Percentiles rank a stretch among this genome's conserved stretches.
These are phyloP conservation scores for Scedosporium dehoogii DNA, from an alignment of 2,329 filamentous ascomycete genomes.

Conservation along the genomic window DNA sequence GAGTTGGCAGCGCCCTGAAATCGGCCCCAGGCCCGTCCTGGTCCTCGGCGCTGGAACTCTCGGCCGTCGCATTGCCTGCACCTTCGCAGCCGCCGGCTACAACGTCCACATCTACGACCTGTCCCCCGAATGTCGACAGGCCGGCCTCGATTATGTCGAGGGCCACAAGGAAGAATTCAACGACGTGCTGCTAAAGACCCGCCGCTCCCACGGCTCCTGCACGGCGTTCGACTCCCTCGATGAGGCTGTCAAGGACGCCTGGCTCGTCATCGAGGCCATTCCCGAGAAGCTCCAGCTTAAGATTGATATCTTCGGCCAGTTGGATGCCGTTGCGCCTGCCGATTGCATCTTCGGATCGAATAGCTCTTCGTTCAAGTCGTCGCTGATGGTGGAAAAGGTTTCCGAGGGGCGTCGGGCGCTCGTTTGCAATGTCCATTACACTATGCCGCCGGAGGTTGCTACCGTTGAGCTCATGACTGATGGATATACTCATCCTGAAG, in stretches of 20 bases:
- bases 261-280: slow-evolving; percentile 44
- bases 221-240: slow-evolving; percentile 25
- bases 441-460: slow-evolving; percentile 35
- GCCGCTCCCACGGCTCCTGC: slow-evolving; percentile 17
- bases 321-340: slow-evolving; percentile 28
- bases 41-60: slow-evolving; percentile 32
- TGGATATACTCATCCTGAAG: slow-evolving; percentile 28
- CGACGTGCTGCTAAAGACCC: neutral
- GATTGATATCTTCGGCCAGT: slow-evolving; percentile 33
- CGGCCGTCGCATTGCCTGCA: slow-evolving; percentile 28
- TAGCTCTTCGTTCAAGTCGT: slow-evolving; percentile 40
- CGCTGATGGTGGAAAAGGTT: slow-evolving; percentile 35
- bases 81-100: slow-evolving; percentile 31
- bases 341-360: slow-evolving; percentile 42
- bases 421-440: slow-evolving; percentile 40
- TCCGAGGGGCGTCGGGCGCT: slow-evolving; percentile 22
- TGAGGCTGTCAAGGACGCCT: slow-evolving; percentile 31
- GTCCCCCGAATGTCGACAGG: slow-evolving; percentile 21
- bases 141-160: slow-evolving; percentile 28
- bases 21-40: slow-evolving; percentile 20
- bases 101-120: slow-evolving; percentile 33
- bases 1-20: slow-evolving; percentile 13
- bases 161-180: slow-evolving; percentile 21
- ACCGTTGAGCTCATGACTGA: slow-evolving; percentile 45
- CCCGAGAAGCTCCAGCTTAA: slow-evolving; percentile 40